Evolutionary conservation across 176 grass and related monocot genomes (phyloP).

Genomic region (Oryza glumipatula): DNA sequence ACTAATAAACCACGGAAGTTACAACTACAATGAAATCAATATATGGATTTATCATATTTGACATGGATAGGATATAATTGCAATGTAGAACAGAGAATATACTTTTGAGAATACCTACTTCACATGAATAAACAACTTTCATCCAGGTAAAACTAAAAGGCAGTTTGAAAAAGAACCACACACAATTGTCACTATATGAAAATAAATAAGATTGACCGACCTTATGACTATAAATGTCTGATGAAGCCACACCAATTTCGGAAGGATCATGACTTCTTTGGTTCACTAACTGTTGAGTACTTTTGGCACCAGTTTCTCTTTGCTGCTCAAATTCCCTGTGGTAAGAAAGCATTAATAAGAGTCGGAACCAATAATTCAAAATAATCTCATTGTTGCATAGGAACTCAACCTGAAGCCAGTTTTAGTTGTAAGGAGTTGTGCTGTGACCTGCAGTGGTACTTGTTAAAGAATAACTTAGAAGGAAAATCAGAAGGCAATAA

Average conservation of each 20-base stretch:
- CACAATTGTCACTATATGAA: conserved; percentile 3
- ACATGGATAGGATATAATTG: conserved; percentile 21
- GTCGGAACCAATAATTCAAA: conserved; percentile 14
- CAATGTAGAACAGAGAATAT: background rate
- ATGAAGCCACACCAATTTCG: conserved; percentile 60
- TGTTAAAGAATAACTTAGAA: conserved; percentile 48
- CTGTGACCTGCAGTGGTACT: conserved; percentile 72
- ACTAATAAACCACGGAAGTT: conserved; percentile 26
- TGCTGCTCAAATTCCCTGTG: conserved; percentile 99
- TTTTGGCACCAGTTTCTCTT: conserved; percentile 70
- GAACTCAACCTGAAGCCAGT: conserved; percentile 90
- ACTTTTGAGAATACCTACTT: background rate
- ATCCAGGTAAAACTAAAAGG: conserved; percentile 10
- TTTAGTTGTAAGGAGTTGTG: conserved; percentile 91
- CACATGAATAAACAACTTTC: background rate
- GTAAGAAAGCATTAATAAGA: conserved; percentile 46
- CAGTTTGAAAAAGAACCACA: background rate
- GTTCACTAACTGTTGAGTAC: conserved; percentile 69
- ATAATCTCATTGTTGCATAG: conserved; percentile 11
- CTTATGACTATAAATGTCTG: conserved; percentile 71
- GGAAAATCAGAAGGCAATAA: conserved; percentile 20
- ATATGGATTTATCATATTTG: background rate
- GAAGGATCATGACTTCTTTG: conserved; percentile 64
- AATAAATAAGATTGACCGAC: conserved; percentile 50
- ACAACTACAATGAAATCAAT: background rate